A percentile compares a stretch with the other conserved stretches of the same genome.
phyloP scores from a whole-genome alignment of 1,284 basidiomycete species.

The Cutaneotrichosporon cyanovorans region DNA sequence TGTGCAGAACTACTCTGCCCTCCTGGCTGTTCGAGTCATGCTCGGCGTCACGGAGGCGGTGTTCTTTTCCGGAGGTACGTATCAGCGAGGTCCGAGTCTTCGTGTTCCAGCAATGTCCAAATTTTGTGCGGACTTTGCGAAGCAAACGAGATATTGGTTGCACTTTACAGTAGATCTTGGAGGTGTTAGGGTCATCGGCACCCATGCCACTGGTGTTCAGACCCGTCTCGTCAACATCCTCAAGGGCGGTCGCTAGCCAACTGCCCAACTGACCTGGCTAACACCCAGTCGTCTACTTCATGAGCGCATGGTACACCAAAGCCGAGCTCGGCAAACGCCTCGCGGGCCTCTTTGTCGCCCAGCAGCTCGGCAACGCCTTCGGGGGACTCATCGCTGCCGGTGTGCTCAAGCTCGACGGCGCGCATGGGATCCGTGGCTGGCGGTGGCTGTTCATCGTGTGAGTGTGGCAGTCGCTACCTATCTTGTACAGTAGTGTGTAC shows the following conservation, averaged over 20 bases:
- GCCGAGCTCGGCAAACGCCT: conserved; percentile 27
- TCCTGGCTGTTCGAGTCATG: conserved; percentile 29
- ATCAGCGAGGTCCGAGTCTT: too few species aligned
- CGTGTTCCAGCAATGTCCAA: too few species aligned
- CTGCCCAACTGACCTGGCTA: too few species aligned
- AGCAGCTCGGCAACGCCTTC: conserved; percentile 43
- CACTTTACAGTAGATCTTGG: too few species aligned
- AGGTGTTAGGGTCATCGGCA: too few species aligned
- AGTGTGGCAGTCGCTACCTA: too few species aligned
- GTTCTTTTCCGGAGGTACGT: conserved; percentile 15
- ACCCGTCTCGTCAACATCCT: too few species aligned
- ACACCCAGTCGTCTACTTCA: conserved; percentile 18
- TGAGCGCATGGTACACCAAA: conserved; percentile 16
- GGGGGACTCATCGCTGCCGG: conserved; percentile 38
- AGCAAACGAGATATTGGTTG: too few species aligned
- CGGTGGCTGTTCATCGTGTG: conserved; percentile 25
- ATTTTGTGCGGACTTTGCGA: too few species aligned
- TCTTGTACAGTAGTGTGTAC: background rate
- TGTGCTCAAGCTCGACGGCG: conserved; percentile 28
- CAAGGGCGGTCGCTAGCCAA: too few species aligned
- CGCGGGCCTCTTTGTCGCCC: conserved; percentile 37
- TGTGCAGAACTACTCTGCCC: conserved; percentile 22
- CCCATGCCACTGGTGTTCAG: too few species aligned
- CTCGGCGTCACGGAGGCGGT: conserved; percentile 33
- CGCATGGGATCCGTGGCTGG: conserved; percentile 34